Percentiles rank a stretch among this genome's conserved stretches.
These are phyloP conservation scores for Apiotrichum gracile DNA, from an alignment of 1,284 basidiomycete species.

Conservation along the genomic window DNA sequence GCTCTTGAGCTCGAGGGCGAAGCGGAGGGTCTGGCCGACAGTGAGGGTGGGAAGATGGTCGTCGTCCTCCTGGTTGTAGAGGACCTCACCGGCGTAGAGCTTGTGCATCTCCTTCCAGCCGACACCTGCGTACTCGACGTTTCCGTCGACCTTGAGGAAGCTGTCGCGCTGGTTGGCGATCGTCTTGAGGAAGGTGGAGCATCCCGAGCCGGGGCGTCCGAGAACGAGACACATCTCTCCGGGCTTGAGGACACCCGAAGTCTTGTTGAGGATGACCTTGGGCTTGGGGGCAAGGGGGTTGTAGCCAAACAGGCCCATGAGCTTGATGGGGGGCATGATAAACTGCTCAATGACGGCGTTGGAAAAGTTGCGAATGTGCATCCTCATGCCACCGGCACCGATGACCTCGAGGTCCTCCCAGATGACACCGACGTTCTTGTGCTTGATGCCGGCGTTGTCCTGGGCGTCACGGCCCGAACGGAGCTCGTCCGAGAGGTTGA, in stretches of 20 bases:
- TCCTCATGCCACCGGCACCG: constrained; percentile 61
- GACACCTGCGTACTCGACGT: constrained; percentile 57
- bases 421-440: constrained; percentile 68
- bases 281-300: constrained; percentile 25
- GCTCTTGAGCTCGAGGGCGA: constrained; percentile 54
- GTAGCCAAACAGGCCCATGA: constrained; percentile 19
- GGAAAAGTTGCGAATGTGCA: constrained; percentile 56
- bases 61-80: constrained; percentile 69
- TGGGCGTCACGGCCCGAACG: constrained; percentile 60
- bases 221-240: constrained; percentile 56
- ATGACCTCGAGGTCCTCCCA: constrained; percentile 56
- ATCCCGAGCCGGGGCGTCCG: constrained; percentile 49
- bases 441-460: constrained; percentile 66
- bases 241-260: constrained; percentile 66
- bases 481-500: constrained; percentile 63
- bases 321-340: constrained; percentile 42
- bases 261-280: constrained; percentile 54
- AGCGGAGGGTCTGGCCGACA: constrained; percentile 54
- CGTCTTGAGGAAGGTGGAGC: constrained; percentile 51
- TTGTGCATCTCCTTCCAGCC: constrained; percentile 51
- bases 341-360: constrained; percentile 50
- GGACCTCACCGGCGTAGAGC: constrained; percentile 53
- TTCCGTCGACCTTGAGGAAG: constrained; percentile 50
- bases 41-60: constrained; percentile 59
- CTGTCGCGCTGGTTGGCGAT: constrained; percentile 54